These are phyloP conservation scores for Noccaea caerulescens DNA, from an alignment of 345 rosid species.

Conservation along the genomic window DNA sequence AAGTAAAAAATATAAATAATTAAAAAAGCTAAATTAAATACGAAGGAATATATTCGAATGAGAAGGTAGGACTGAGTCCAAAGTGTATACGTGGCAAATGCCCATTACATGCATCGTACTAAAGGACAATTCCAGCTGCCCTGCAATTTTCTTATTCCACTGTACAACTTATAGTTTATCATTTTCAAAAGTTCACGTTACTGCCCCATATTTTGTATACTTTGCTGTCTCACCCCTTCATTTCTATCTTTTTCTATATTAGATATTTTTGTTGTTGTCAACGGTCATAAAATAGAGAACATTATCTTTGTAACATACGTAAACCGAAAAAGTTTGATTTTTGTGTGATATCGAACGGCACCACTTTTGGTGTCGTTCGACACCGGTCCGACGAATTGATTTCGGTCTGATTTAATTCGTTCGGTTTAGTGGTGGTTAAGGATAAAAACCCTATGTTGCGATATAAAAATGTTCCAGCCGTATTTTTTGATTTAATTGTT, in stretches of 20 bases:
- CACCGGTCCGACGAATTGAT: no score
- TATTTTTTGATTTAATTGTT: no score
- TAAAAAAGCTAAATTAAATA: neutral
- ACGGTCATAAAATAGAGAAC: no score
- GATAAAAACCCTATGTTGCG: no score
- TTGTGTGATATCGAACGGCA: no score
- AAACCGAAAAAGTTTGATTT: no score
- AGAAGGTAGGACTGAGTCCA: constrained; percentile 26
- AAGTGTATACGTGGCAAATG: constrained; percentile 40
- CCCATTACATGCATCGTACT: constrained; percentile 42
- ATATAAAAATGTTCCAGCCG: no score
- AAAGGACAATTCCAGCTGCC: constrained; percentile 43
- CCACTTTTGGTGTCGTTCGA: no score
- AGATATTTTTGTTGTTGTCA: neutral
- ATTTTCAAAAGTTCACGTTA: constrained; percentile 21
- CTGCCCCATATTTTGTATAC: constrained; percentile 22
- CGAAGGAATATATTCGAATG: constrained; percentile 38
- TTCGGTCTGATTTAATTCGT: no score
- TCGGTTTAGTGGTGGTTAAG: no score
- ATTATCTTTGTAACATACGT: no score
- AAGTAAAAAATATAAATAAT: neutral
- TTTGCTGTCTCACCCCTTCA: constrained; percentile 11
- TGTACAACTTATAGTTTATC: constrained; percentile 15
- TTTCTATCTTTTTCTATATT: constrained; percentile 18
- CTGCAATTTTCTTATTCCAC: constrained; percentile 35